Evolutionary conservation across 2,329 filamentous ascomycete species (phyloP), one percentile per base, ranked within the genome.

Genomic region (Beauveria caledonica): DNA sequence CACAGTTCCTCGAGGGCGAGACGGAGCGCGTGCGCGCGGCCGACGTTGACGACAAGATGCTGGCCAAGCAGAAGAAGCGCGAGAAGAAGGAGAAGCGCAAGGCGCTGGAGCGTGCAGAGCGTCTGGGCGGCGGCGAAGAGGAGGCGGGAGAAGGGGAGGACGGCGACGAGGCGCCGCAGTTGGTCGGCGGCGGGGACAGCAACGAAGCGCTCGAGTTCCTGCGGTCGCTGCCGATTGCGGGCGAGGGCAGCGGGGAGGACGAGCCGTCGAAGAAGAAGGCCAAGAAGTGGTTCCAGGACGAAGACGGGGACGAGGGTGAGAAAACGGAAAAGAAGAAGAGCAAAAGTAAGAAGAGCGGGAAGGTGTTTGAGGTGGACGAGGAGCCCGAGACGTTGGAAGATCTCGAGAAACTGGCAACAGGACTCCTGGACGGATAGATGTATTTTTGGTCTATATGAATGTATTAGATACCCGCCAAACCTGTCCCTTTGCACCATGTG

Each of bases 281-380:
- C 62, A 90, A 88, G 83, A 91, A 91, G 74, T 90, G 87, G 87
- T 91, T 91, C 76, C 86, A 86, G 62, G 89, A 90, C 71, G 86
- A 86, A 72, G 82, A 86, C 62, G 86, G 86, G 62, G 89, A 90
- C 70, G 78, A 89, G 61, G 84, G 85, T 61, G 81, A 79, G 54
- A 75, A 77, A 58, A 74, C 73, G 53, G 67, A 68, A 54, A 70
- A 63, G 58, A 77, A 70, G 56, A 70, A 64, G 59, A 77, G 74
- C 70, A 75, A 74, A 68, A 71, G 72, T 60, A 77, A 74, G 68
- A 77, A 74, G 69, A 76, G 76, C 60, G 76, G 79, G 70, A 81
- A 80, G 74, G 80, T 85, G 51, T 80, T 87, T 68, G 82, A 83
- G 74, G 79, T 84, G 66, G 79, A 79, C 15, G 81, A 86, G 57